Conservation (phyloP, 768 basidiomycete genomes). For the Tephrocybe sp. region DNA sequence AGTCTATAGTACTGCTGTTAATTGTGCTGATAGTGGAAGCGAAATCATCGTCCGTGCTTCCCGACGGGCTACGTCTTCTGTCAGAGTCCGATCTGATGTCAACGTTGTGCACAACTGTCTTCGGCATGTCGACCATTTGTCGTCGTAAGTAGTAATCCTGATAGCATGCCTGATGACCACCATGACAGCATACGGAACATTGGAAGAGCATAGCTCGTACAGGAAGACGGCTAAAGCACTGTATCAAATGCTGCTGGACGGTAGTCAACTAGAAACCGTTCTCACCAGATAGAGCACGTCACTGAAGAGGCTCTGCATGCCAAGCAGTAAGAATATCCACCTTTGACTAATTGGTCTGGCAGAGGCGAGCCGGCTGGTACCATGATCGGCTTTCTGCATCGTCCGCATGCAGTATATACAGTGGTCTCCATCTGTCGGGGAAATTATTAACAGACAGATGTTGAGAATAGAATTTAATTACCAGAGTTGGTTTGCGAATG, state of each 20-base stretch:
- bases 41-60: slow-evolving; percentile 27
- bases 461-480: slow-evolving; percentile 26
- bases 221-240: slow-evolving; percentile 62
- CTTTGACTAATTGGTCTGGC: slow-evolving; percentile 27
- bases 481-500: slow-evolving; percentile 53
- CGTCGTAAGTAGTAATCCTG: slow-evolving; percentile 62
- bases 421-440: slow-evolving; percentile 62
- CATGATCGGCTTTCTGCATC: slow-evolving; percentile 64
- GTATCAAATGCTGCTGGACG: neutral
- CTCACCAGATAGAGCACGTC: slow-evolving; percentile 75
- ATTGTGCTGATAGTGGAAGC: slow-evolving; percentile 18
- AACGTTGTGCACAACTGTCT: slow-evolving; percentile 17
- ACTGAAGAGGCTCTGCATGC: slow-evolving; percentile 48
- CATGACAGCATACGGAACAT: slow-evolving; percentile 77
- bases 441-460: neutral
- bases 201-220: slow-evolving; percentile 70
- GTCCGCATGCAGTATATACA: slow-evolving; percentile 69
- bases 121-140: slow-evolving; percentile 51
- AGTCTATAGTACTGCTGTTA: slow-evolving; percentile 21
- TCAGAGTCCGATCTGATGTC: slow-evolving; percentile 13
- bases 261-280: slow-evolving; percentile 7
- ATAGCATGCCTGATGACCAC: slow-evolving; percentile 82
- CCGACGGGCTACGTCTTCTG: slow-evolving; percentile 14
- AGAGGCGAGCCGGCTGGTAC: slow-evolving; percentile 35
- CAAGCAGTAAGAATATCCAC: slow-evolving; percentile 56